Conservation (phyloP, 2,329 filamentous ascomycete species). For the Arthrobotrys musiformis region DNA sequence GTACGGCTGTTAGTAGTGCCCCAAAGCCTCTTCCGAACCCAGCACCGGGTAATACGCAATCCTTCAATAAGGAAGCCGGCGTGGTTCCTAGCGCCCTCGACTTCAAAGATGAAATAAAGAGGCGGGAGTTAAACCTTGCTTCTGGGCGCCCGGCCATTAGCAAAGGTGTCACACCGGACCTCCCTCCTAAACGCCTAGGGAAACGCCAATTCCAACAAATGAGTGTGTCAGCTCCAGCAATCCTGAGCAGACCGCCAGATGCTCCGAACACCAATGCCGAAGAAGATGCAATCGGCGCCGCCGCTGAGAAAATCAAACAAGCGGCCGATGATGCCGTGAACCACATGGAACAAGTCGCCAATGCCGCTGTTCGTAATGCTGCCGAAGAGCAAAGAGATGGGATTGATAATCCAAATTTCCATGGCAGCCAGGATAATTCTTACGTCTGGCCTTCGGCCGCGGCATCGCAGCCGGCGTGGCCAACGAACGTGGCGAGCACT, state of each 20-base stretch:
- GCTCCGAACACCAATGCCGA: conserved; percentile 17
- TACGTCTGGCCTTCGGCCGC: conserved; percentile 26
- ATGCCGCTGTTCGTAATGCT: conserved; percentile 22
- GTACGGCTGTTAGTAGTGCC: conserved; percentile 37
- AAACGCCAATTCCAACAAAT: conserved; percentile 30
- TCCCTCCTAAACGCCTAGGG: neutral
- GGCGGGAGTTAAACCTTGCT: neutral
- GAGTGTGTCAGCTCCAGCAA: conserved; percentile 21
- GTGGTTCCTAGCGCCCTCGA: neutral
- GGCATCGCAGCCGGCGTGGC: conserved; percentile 15
- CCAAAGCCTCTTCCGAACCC: conserved; percentile 22
- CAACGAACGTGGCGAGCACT: neutral
- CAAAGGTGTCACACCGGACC: neutral
- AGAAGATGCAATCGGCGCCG: conserved; percentile 20
- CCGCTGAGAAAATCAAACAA: conserved; percentile 20
- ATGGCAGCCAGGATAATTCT: neutral
- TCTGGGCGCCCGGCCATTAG: no score
- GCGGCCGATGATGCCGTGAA: conserved; percentile 22
- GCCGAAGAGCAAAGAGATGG: conserved; percentile 20
- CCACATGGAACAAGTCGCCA: conserved; percentile 14
- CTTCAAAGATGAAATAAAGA: neutral
- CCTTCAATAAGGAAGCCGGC: neutral
- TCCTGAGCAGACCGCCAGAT: neutral
- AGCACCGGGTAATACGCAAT: neutral
- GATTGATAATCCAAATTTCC: conserved; percentile 26